These are phyloP conservation scores for Prunus fruticosa DNA, from an alignment of 306 rosid genomes.

Conservation along the genomic window DNA sequence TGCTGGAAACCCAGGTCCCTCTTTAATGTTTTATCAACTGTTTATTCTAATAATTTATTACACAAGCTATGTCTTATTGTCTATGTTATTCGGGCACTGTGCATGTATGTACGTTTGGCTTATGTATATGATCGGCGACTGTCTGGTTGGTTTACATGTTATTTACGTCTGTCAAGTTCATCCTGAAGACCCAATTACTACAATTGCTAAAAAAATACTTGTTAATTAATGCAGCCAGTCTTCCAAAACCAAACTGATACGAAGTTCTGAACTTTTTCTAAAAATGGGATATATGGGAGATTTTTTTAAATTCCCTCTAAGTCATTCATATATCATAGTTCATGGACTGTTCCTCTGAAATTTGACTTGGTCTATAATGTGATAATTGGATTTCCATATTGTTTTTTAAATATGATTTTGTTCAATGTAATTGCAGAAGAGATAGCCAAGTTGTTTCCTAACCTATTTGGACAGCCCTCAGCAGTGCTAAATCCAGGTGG, in stretches of 20 bases:
- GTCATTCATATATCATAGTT: not conserved
- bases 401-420: not conserved
- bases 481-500: slow-evolving; percentile 43
- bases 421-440: slow-evolving; percentile 44
- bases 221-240: too few species aligned
- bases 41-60: not conserved
- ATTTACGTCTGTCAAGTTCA: too few species aligned
- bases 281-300: not conserved
- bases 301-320: too few species aligned
- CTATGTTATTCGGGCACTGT: too few species aligned
- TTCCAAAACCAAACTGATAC: not conserved
- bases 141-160: too few species aligned
- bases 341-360: not conserved
- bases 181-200: too few species aligned
- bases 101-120: too few species aligned
- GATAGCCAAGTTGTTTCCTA: slow-evolving; percentile 81
- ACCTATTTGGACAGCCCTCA: slow-evolving; percentile 80
- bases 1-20: slow-evolving; percentile 72
- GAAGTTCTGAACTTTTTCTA: not conserved
- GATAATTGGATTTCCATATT: not conserved
- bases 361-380: not conserved
- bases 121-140: too few species aligned
- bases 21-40: not conserved
- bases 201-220: too few species aligned
- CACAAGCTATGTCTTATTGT: not conserved